Evolutionary conservation across 2,329 filamentous ascomycete genomes (phyloP), one percentile per base, ranked within the genome.

Genomic region (Hypoxylon sp.): DNA sequence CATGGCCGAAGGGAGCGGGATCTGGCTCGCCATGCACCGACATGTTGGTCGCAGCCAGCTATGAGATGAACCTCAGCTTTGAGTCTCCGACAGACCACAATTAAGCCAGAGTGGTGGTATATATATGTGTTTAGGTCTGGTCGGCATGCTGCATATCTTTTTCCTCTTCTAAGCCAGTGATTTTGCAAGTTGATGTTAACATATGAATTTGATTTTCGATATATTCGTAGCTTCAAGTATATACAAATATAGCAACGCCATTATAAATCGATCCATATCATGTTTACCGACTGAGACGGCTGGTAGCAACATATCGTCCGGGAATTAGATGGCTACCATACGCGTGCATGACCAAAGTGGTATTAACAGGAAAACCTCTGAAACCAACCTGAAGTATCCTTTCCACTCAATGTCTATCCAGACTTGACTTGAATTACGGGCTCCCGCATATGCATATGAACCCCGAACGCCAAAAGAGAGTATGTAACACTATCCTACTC

Each of bases 1-100:
- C 33, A 59, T 74, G 68, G 71, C 71, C 19, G 72, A 75, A 29
- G 70, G 64, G 13, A 58, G 71, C 1, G 72, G 70, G 4, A 19
- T 73, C 31, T 74, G 72, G 72, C 51, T 74, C 11, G 53, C 59
- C 19, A 71, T 72, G 56, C 26, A 44, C 37, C 54, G 63, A 42
- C 64, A 68, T n/a, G 44, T 70, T 3, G 70, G 63, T 5, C 68
- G 61, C 4, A 74, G 73, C 61, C 62, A 70, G 56, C 52, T 74
- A 11, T 74, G 22, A 70, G 9, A 35, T 5, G 5, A 5, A 37
- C 2, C 24, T 46, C 14, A 29, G 14, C 9, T 26, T 26, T 14
- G n/a, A 29, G 17, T 37, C 17, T 14, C 44, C 33, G 9, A 56
- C 42, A 35, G 47, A 54, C 10, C 13, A 35, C 14, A 29, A 17